Base-by-base conservation (phyloP, 2,329 filamentous ascomycete species). In the Stagonosporopsis vannaccii region DNA sequence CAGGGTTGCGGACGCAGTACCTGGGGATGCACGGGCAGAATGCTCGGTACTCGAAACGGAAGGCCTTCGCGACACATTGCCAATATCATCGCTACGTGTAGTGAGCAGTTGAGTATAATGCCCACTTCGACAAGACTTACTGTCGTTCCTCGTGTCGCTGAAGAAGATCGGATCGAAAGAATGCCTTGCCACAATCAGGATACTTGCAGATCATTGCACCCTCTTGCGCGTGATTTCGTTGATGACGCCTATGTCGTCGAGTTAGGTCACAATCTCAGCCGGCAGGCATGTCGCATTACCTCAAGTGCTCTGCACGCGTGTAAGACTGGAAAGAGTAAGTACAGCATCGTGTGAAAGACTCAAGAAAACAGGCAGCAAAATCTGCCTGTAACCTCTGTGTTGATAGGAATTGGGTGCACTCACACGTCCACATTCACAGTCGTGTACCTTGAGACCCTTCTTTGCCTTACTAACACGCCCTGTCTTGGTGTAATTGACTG, bases 391-490 rank as follows among this genome's bases (percentile, higher is more conserved):
- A 28, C n/a, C 32, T 7, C 15, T 26, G 20, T 4, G 6, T 25
- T 6, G 13, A 32, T 20, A 17, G 26, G n/a, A 13, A 6, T 2
- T 12, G 9, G 57, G 41, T 32, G 45, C 9, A 75, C 77, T 61
- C 69, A 80, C 79, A 69, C 79, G 78, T 66, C 78, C 78, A 60
- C 79, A 81, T n/a, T 79, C 74, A 61, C 79, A 81, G 39, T 75
- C 67, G 57, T 81, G 79, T 19, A 81, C 75, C 59, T 78, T 78
- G 36, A 77, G 51, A 13, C 79, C 79, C 57, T 81, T 81, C 61
- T 79, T 77, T 6, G 79, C 79, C 67, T 80, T 81, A 55, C 78
- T 80, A 46, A 81, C 75, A 25, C 79, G 73, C 19, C 79, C 79
- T 23, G 79, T 81, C 59, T 73, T 75, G 19, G 79, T 81, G 62